Evolutionary conservation across 225 moss, liverwort and hornwort species (phyloP).

Genomic region (Antitrichia curtipendula): DNA sequence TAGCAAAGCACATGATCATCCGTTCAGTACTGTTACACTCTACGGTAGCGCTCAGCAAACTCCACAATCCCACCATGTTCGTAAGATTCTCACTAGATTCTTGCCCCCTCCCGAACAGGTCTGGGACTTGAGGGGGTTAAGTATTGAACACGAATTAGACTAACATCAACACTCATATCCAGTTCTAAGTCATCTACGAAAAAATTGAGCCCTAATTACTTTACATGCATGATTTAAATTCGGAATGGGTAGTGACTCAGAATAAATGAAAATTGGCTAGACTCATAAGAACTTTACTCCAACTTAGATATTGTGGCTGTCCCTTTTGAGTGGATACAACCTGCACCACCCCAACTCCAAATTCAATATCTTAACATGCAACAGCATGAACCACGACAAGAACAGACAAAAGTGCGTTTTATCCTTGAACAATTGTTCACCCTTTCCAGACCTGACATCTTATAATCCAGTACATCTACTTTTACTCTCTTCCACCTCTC

Average conservation of each 20-base stretch:
- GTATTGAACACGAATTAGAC: not conserved
- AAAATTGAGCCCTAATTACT: not conserved
- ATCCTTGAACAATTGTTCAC: not conserved
- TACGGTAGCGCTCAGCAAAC: not conserved
- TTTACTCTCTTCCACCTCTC: not conserved
- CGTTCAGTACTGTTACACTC: not conserved
- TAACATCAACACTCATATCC: not conserved
- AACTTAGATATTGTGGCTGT: not conserved
- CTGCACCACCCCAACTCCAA: not conserved
- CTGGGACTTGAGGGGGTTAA: not conserved
- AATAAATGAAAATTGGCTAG: not conserved
- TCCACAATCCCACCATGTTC: not conserved
- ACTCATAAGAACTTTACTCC: not conserved
- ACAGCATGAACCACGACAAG: not conserved
- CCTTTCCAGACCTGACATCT: not conserved
- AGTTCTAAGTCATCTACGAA: not conserved
- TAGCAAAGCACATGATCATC: not conserved
- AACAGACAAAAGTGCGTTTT: not conserved
- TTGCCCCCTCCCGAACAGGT: not conserved
- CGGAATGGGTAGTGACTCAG: not conserved
- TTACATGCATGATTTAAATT: not conserved
- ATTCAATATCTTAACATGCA: not conserved
- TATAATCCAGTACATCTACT: not conserved
- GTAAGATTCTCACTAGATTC: not conserved
- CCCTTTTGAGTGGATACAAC: not conserved